A percentile compares a stretch with the other conserved stretches of the same genome.
Evolutionary conservation across 2,329 filamentous ascomycete genomes (phyloP).

Genomic region (Pseudogymnoascus sp.): DNA sequence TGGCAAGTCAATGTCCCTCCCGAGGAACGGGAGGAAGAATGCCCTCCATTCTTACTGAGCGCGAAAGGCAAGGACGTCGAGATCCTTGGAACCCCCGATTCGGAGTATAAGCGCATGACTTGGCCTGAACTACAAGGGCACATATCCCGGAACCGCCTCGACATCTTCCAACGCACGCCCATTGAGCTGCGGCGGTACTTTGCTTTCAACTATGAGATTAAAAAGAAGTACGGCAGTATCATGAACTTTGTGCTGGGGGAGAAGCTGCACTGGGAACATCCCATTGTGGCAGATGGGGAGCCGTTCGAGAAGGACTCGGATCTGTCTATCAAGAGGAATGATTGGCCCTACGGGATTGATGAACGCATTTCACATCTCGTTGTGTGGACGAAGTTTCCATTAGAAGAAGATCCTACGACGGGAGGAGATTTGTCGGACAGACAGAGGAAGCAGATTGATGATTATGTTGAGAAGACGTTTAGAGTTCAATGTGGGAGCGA

Average conservation of each 20-base stretch:
- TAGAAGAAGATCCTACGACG: conserved; percentile 56
- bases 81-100: conserved; percentile 65
- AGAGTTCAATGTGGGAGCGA: conserved; percentile 41
- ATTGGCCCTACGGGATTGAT: conserved; percentile 91
- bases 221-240: conserved; percentile 63
- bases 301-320: conserved; percentile 36
- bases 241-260: conserved; percentile 66
- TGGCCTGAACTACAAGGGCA: conserved; percentile 64
- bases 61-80: conserved; percentile 58
- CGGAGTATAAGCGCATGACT: conserved; percentile 50
- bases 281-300: conserved; percentile 35
- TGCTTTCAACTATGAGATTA: conserved; percentile 56
- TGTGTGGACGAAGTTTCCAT: conserved; percentile 83
- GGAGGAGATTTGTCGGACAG: conserved; percentile 57
- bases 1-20: conserved; percentile 76
- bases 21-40: conserved; percentile 52
- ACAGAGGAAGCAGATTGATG: conserved; percentile 57
- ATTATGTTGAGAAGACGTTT: conserved; percentile 63
- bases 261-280: conserved; percentile 58
- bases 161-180: conserved; percentile 68
- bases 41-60: conserved; percentile 61
- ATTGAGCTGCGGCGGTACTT: conserved; percentile 73
- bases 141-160: conserved; percentile 58
- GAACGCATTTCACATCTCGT: conserved; percentile 72
- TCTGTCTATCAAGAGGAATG: conserved; percentile 72